Conservation (phyloP, 2,329 filamentous ascomycete genomes). For the Aureobasidium mangrovei region DNA sequence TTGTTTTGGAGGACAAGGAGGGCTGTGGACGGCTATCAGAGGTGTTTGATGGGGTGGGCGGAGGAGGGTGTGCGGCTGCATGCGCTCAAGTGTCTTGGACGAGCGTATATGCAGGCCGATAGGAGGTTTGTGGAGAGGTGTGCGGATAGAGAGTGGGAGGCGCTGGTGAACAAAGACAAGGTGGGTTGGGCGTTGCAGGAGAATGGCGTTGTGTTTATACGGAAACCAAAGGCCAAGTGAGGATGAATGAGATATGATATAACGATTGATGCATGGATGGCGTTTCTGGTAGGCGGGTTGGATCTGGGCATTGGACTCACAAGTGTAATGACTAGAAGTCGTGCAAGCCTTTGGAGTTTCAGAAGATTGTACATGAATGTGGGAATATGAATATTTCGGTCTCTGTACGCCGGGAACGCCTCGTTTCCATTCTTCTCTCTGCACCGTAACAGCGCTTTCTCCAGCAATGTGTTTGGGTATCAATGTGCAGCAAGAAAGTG, state of each 20-base stretch:
- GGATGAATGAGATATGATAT: neutral
- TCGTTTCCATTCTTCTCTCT: too few relatives aligned
- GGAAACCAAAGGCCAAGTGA: constrained; percentile 7
- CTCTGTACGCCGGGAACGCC: too few relatives aligned
- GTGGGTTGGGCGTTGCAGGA: constrained; percentile 77
- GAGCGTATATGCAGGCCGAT: constrained; percentile 69
- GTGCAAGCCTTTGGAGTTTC: too few relatives aligned
- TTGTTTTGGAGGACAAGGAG: constrained; percentile 63
- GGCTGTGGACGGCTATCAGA: constrained; percentile 70
- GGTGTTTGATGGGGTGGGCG: constrained; percentile 72
- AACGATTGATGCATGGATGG: constrained; percentile 1
- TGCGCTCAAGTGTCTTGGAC: constrained; percentile 77
- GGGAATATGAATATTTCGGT: too few relatives aligned
- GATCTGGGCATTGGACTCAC: neutral
- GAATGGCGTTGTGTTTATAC: constrained; percentile 28
- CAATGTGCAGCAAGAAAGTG: too few relatives aligned
- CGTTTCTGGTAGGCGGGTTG: neutral
- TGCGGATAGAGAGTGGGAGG: constrained; percentile 62
- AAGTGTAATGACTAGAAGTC: too few relatives aligned
- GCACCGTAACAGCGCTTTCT: too few relatives aligned
- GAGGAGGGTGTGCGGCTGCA: constrained; percentile 65
- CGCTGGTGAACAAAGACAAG: constrained; percentile 57
- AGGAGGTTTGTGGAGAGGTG: constrained; percentile 58
- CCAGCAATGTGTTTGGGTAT: too few relatives aligned
- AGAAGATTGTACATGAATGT: too few relatives aligned